Evolutionary conservation across 208 protist genomes (phyloP).

Genomic region (Wallacemonas sp.): DNA sequence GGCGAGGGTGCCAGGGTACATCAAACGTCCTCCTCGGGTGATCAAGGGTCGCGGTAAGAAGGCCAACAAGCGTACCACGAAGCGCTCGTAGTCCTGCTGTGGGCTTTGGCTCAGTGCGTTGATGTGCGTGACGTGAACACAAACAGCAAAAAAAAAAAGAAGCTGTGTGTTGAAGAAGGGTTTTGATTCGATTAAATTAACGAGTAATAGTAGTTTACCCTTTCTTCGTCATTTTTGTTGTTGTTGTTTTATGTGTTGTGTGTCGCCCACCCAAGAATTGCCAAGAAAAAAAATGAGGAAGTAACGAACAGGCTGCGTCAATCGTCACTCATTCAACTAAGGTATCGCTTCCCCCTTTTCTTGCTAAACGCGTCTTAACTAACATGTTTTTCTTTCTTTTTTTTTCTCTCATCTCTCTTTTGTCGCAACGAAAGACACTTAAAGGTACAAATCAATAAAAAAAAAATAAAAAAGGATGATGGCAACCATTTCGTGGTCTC

Average conservation of each 20-base stretch:
- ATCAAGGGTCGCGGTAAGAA: slow-evolving; percentile 86
- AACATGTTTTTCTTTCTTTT: not conserved
- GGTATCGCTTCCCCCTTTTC: too few relatives aligned
- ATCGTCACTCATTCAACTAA: too few relatives aligned
- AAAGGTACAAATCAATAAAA: not conserved
- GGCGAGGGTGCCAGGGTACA: slow-evolving; percentile 80
- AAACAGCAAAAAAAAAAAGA: too few relatives aligned
- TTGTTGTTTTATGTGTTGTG: not conserved
- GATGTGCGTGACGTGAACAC: too few relatives aligned
- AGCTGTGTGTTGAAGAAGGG: too few relatives aligned
- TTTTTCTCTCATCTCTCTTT: not conserved
- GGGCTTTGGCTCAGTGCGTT: too few relatives aligned
- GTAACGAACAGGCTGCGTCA: too few relatives aligned
- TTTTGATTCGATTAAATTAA: too few relatives aligned
- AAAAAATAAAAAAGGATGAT: not conserved
- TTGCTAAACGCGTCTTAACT: too few relatives aligned
- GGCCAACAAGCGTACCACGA: slow-evolving; percentile 75
- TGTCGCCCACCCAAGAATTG: too few relatives aligned
- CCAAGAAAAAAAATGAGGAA: slow-evolving; percentile 5
- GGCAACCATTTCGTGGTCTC: too few relatives aligned
- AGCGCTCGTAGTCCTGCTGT: slow-evolving; percentile 58
- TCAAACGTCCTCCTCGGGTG: slow-evolving; percentile 66
- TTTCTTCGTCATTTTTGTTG: not conserved
- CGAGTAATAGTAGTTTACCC: too few relatives aligned
- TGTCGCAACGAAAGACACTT: not conserved